These are phyloP conservation scores for Mortierella sp. DNA, from an alignment of 371 early-diverging fungal genomes.

Conservation along the genomic window DNA sequence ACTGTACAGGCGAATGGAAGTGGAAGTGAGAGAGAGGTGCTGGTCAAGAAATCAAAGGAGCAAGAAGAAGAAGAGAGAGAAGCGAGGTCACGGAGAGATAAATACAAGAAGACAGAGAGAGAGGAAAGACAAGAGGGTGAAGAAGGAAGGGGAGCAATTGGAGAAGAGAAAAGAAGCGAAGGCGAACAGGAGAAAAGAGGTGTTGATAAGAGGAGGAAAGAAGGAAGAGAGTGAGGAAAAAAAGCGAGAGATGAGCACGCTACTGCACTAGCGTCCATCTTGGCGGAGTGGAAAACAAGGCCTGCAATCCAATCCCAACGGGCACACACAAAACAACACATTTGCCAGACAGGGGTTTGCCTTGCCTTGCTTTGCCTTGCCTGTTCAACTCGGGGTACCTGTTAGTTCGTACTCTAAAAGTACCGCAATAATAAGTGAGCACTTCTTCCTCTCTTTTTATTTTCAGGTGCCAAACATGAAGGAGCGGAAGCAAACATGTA, in stretches of 20 bases:
- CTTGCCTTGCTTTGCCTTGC: too few species aligned
- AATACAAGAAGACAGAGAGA: not conserved
- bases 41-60: not conserved
- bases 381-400: too few species aligned
- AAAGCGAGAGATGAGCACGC: not conserved
- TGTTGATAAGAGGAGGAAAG: not conserved
- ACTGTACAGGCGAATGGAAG: not conserved
- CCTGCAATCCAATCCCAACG: not conserved
- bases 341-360: too few species aligned
- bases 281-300: too few species aligned
- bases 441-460: not conserved
- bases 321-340: not conserved
- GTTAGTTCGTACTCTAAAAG: too few species aligned
- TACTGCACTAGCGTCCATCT: too few species aligned
- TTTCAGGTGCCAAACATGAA: not conserved
- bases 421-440: not conserved
- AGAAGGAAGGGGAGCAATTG: too few species aligned
- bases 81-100: not conserved
- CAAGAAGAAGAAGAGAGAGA: not conserved
- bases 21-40: not conserved
- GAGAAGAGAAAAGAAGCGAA: not conserved
- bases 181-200: too few species aligned
- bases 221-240: not conserved
- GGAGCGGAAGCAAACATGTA: not conserved
- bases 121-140: not conserved